phyloP scores from a whole-genome alignment of 441 rosid genomes.

The Pelargonium australe region DNA sequence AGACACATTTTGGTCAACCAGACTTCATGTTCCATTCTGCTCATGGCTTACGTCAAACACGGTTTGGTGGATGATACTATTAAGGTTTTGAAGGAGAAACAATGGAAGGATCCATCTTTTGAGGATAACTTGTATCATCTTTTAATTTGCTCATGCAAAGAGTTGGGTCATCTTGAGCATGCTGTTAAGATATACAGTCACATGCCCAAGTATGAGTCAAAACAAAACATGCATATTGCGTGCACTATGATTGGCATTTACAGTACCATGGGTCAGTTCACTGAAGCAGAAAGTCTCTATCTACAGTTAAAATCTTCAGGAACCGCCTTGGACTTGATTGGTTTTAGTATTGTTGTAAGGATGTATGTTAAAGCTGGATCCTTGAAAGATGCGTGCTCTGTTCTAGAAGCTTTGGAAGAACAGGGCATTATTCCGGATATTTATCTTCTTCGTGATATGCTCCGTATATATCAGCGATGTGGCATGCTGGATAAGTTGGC shows the following conservation, averaged over 20 bases:
- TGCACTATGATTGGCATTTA: conserved; percentile 78
- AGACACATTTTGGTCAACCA: conserved; percentile 56
- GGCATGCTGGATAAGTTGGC: conserved; percentile 47
- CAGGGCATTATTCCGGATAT: conserved; percentile 60
- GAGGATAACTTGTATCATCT: conserved; percentile 81
- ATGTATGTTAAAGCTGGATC: conserved; percentile 77
- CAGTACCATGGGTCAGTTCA: conserved; percentile 40
- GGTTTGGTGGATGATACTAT: conserved; percentile 61
- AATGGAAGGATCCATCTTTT: conserved; percentile 69
- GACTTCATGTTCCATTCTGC: conserved; percentile 71
- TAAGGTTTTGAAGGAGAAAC: conserved; percentile 43
- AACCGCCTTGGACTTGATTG: conserved; percentile 60
- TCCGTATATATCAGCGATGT: conserved; percentile 69
- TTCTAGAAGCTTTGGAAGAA: conserved; percentile 61
- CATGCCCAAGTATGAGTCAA: conserved; percentile 32
- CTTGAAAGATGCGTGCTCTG: conserved; percentile 58
- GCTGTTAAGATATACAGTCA: conserved; percentile 57
- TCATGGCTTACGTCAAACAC: conserved; percentile 73
- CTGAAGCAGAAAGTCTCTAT: conserved; percentile 62
- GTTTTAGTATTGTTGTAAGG: conserved; percentile 63
- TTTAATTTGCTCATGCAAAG: conserved; percentile 78
- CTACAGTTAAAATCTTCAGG: conserved; percentile 55
- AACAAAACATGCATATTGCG: conserved; percentile 58
- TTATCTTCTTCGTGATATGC: conserved; percentile 72
- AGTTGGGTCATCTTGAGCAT: conserved; percentile 46